phyloP scores from a whole-genome alignment of 2,329 filamentous ascomycete species.

The Macrophomina pseudophaseolina region DNA sequence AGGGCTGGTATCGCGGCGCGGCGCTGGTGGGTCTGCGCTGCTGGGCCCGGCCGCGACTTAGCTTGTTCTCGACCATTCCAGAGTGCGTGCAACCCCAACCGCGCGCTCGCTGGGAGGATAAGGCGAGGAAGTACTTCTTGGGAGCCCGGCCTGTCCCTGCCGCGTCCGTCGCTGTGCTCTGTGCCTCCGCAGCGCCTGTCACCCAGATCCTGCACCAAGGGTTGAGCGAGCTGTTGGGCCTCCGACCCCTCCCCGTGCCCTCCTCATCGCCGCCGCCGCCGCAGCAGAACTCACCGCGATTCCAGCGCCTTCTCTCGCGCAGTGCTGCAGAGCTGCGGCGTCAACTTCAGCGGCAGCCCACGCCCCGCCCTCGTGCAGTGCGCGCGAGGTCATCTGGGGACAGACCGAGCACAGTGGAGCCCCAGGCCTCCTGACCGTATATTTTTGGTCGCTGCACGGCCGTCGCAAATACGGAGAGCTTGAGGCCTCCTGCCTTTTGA shows the following conservation, averaged over 20 bases:
- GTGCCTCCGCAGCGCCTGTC: background rate
- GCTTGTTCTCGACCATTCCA: slow-evolving; percentile 26
- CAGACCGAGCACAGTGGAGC: slow-evolving; percentile 20
- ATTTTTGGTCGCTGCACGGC: slow-evolving; percentile 25
- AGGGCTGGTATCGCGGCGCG: slow-evolving; percentile 1
- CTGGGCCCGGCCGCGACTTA: slow-evolving; percentile 8
- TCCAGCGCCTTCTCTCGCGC: slow-evolving; percentile 5
- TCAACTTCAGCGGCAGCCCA: background rate
- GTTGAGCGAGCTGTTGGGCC: background rate
- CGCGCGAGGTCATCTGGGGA: background rate
- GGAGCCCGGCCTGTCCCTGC: slow-evolving; percentile 2
- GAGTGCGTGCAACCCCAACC: slow-evolving; percentile 21
- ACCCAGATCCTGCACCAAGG: background rate
- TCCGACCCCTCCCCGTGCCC: background rate
- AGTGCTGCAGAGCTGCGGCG: background rate
- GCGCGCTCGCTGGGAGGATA: slow-evolving; percentile 11
- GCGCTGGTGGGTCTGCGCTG: slow-evolving; percentile 7
- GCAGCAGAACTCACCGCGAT: background rate
- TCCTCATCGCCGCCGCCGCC: background rate
- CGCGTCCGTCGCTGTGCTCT: background rate
- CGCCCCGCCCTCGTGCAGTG: background rate
- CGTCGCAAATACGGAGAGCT: slow-evolving; percentile 7
- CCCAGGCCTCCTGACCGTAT: slow-evolving; percentile 21
- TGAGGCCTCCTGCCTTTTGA: slow-evolving; percentile 14
- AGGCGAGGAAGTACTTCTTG: background rate